phyloP scores from a whole-genome alignment of 2,329 filamentous ascomycete genomes.

The Beauveria pseudobassiana region DNA sequence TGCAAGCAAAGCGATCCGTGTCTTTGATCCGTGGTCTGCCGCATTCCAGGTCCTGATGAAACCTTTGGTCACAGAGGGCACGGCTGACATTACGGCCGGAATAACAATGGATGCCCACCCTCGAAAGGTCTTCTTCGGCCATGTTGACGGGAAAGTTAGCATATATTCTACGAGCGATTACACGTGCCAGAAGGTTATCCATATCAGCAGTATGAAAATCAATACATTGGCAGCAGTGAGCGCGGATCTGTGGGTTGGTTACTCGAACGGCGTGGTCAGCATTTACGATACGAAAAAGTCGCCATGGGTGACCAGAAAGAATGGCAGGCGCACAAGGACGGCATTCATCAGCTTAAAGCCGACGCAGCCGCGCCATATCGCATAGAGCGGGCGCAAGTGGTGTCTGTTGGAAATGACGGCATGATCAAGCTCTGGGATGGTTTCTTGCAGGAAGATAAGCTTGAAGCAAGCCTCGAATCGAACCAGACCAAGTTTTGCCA shows the following conservation, averaged over 20 bases:
- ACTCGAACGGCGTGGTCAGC: slow-evolving; percentile 88
- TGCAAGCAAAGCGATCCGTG: slow-evolving; percentile 74
- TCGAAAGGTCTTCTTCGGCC: slow-evolving; percentile 80
- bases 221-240: slow-evolving; percentile 78
- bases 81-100: slow-evolving; percentile 83
- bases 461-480: slow-evolving; percentile 83
- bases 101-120: slow-evolving; percentile 66
- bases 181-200: slow-evolving; percentile 70
- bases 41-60: slow-evolving; percentile 70
- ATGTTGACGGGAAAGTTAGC: slow-evolving; percentile 87
- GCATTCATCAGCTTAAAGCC: slow-evolving; percentile 67
- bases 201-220: slow-evolving; percentile 90
- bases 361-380: slow-evolving; percentile 82
- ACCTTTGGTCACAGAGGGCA: slow-evolving; percentile 62
- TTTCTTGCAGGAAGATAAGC: slow-evolving; percentile 85
- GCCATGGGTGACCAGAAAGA: slow-evolving; percentile 92
- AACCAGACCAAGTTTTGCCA: slow-evolving; percentile 76
- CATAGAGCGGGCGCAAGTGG: slow-evolving; percentile 73
- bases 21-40: slow-evolving; percentile 68
- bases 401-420: slow-evolving; percentile 82
- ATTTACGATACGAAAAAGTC: slow-evolving; percentile 77
- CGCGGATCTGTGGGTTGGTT: slow-evolving; percentile 82
- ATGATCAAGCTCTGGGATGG: slow-evolving; percentile 85
- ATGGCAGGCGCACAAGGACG: slow-evolving; percentile 84
- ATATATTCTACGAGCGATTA: slow-evolving; percentile 80